These are phyloP conservation scores for Entomortierella lignicola DNA, from an alignment of 192 early-diverging fungal genomes.

Conservation along the genomic window DNA sequence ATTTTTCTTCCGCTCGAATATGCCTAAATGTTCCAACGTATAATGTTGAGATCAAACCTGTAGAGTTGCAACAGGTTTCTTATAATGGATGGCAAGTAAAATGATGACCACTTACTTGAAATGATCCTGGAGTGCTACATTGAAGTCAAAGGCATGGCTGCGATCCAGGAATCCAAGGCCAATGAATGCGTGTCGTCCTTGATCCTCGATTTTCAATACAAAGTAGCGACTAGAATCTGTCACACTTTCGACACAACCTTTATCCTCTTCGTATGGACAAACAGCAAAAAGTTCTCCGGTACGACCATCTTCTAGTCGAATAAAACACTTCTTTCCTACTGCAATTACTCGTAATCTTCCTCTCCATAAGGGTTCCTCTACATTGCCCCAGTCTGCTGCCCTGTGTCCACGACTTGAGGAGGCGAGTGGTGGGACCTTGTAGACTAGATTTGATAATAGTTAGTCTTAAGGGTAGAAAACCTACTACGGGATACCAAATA, in stretches of 20 bases:
- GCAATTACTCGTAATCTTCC: slow-evolving; percentile 81
- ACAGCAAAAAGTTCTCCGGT: slow-evolving; percentile 86
- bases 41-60: not conserved
- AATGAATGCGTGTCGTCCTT: slow-evolving; percentile 84
- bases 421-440: slow-evolving; percentile 77
- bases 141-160: slow-evolving; percentile 88
- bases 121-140: slow-evolving; percentile 89
- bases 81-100: not conserved
- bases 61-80: not conserved
- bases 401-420: slow-evolving; percentile 63
- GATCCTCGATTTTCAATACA: slow-evolving; percentile 80
- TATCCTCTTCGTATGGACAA: slow-evolving; percentile 78
- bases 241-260: slow-evolving; percentile 80
- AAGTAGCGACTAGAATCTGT: slow-evolving; percentile 89
- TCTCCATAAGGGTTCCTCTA: slow-evolving; percentile 79
- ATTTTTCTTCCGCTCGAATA: slow-evolving; percentile 59
- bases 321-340: slow-evolving; percentile 71
- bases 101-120: slow-evolving; percentile 60
- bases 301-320: slow-evolving; percentile 77
- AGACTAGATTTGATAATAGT: slow-evolving; percentile 54
- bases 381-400: slow-evolving; percentile 85
- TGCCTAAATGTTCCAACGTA: slow-evolving; percentile 47
- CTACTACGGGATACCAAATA: too few relatives aligned
- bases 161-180: slow-evolving; percentile 90
- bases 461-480: too few relatives aligned